Evolutionary conservation across 129 eudicot species (phyloP), one percentile per base, ranked within the genome.

Genomic region (Helianthus tuberosus): DNA sequence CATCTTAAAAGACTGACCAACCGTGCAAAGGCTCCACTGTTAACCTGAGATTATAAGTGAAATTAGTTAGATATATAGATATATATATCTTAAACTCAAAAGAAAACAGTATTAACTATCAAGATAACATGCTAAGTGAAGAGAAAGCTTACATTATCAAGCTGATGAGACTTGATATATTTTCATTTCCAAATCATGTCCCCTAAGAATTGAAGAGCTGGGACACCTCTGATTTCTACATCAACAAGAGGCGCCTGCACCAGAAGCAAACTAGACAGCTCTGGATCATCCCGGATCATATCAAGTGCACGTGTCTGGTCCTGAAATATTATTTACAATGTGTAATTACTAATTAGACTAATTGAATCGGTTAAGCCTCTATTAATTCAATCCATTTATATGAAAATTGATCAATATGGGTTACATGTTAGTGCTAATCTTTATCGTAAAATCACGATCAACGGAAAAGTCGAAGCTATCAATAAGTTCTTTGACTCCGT

Each of bases 211-310:
- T 87, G 90, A 73, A 95, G 96, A 80, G 99, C 99, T 1, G 99
- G 99, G 46, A 95, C 97, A 43, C 99, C 99, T 79, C 99, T 85
- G 66, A 95, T 91, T 82, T 95, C 99, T 8, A 95, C 88, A 82
- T 95, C 99, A 74, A 95, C 97, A 39, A 95, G 87, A 36, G 99
- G 99, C 39, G 99, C 97, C 74, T 91, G 80, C 14, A 95, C 79
- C 77, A 89, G 75, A 16, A 79, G 75, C 94, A 91, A 85, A 73
- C 83, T 60, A 55, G 96, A 81, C 15, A 95, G 90, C 73, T 91
- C 91, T 29, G 90, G 82, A 73, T 95, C 97, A 60, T 65, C 70
- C 58, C 61, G 69, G 50, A 95, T 86, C 88, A 79, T 79, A 57
- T 80, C 85, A 54, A 95, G 83, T 4, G 99, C 96, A 48, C 97